Conservation (phyloP, 257 asterid genomes). For the Paulownia fortunei region DNA sequence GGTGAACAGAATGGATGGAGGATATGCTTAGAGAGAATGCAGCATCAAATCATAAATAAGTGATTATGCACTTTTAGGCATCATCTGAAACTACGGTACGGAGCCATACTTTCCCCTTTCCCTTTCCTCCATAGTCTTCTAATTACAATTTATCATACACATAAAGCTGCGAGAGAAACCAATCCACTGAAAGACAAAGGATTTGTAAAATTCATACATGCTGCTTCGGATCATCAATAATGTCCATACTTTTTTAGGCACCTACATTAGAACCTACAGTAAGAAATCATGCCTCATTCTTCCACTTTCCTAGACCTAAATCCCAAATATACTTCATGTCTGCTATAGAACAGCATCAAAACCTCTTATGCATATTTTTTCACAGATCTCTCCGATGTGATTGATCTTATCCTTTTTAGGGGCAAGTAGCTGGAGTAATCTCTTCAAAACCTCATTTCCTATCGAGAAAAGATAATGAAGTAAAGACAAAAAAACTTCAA, state of each 20-base stretch:
- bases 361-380: not conserved
- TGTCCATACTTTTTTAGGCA: not conserved
- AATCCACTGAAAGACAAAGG: not conserved
- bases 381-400: not conserved
- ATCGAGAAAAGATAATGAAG: not conserved
- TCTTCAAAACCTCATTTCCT: not conserved
- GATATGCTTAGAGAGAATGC: not conserved
- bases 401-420: not conserved
- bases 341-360: not conserved
- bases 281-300: not conserved
- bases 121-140: not conserved
- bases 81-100: not conserved
- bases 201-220: not conserved
- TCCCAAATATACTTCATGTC: not conserved
- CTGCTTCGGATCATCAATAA: constrained; percentile 5
- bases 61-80: not conserved
- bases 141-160: not conserved
- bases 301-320: not conserved
- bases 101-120: not conserved
- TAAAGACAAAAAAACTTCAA: too few species aligned
- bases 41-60: not conserved
- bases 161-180: not conserved
- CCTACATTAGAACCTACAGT: not conserved
- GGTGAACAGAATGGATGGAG: not conserved
- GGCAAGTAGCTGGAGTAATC: too few species aligned